phyloP scores from a whole-genome alignment of 805 yeast genomes.

The Schizosaccharomyces japonicus region DNA sequence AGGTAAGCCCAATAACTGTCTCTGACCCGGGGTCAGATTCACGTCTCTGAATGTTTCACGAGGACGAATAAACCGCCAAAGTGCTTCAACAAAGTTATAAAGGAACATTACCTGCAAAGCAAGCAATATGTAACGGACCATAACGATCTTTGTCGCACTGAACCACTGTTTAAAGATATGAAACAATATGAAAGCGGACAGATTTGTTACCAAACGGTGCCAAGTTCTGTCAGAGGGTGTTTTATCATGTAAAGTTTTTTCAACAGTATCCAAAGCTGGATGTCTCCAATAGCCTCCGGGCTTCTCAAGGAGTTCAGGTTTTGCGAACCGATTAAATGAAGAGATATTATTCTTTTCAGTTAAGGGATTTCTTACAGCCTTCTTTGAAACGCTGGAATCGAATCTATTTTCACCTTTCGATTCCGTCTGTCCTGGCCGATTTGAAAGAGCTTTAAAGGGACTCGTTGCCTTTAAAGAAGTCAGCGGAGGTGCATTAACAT shows the following conservation, averaged over 20 bases:
- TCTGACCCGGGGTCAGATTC: not conserved
- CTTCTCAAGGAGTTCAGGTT: no score
- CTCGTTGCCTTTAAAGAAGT: no score
- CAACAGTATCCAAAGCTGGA: not conserved
- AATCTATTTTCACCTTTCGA: no score
- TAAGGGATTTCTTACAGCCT: no score
- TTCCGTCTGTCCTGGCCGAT: no score
- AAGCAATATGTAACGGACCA: not conserved
- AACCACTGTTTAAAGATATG: not conserved
- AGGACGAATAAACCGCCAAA: constrained; percentile 4
- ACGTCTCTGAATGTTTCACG: not conserved
- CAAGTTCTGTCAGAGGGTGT: not conserved
- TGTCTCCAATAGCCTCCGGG: constrained; percentile 1
- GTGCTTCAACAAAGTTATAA: not conserved
- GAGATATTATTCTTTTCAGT: no score
- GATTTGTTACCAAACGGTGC: not conserved
- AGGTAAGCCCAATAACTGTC: not conserved
- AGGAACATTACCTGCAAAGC: not conserved
- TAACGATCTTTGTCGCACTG: not conserved
- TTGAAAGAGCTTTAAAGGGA: no score
- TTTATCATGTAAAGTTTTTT: not conserved
- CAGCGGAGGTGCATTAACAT: no score
- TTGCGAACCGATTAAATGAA: no score
- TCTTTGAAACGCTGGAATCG: no score
- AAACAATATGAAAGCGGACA: not conserved